Evolutionary conservation across 192 early-diverging fungal genomes (phyloP).

Genomic region (Gryganskiella cystojenkinii): DNA sequence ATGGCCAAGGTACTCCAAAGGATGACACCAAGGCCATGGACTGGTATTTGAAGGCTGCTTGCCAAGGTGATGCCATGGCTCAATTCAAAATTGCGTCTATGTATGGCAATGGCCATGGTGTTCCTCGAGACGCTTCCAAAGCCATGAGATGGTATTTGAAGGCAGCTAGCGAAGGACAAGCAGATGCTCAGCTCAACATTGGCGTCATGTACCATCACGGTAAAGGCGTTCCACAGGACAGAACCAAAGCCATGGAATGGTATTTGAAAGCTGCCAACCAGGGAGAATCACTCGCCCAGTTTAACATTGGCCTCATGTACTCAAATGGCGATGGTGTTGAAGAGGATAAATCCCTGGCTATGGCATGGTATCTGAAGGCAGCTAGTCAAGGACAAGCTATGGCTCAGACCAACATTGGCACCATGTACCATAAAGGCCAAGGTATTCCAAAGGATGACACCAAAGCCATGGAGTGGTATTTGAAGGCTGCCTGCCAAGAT

Average conservation of each 20-base stretch:
- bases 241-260: conserved; percentile 63
- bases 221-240: conserved; percentile 67
- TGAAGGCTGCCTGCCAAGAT: too few relatives aligned
- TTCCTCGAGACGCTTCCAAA: background rate
- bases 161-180: background rate
- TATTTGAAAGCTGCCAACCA: conserved; percentile 56
- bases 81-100: conserved; percentile 39
- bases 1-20: conserved; percentile 28
- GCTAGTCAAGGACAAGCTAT: too few relatives aligned
- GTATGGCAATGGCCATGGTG: conserved; percentile 26
- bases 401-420: too few relatives aligned
- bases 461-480: too few relatives aligned
- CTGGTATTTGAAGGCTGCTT: conserved; percentile 51
- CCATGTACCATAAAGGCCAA: too few relatives aligned
- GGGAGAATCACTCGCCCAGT: too few relatives aligned
- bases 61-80: conserved; percentile 22
- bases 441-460: too few relatives aligned
- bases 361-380: too few relatives aligned
- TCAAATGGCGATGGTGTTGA: too few relatives aligned
- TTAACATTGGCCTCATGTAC: too few relatives aligned
- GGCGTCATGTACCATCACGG: too few relatives aligned
- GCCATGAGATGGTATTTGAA: background rate
- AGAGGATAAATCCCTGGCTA: too few relatives aligned
- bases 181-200: conserved; percentile 28
- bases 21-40: conserved; percentile 26